Conservation (phyloP, 202 grass and related monocot genomes). For the Panicum hallii region DNA sequence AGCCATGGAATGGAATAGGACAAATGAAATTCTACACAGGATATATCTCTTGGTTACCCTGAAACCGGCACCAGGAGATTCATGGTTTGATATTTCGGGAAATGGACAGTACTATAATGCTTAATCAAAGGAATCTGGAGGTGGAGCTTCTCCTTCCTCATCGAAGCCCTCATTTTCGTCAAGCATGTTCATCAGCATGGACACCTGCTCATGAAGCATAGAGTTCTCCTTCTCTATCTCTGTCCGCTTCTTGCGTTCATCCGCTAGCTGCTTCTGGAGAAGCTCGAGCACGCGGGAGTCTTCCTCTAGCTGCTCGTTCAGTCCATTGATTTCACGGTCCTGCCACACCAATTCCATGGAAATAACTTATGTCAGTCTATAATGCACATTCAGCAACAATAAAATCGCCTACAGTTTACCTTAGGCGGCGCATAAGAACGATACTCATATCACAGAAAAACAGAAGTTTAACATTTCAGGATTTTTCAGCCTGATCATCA, state of each 20-base stretch:
- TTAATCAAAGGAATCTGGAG: constrained; percentile 46
- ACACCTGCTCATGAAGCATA: constrained; percentile 85
- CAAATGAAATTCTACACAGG: constrained; percentile 49
- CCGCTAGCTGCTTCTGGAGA: constrained; percentile 77
- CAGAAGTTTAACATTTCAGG: constrained; percentile 6
- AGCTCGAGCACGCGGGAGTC: constrained; percentile 85
- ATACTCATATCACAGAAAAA: constrained; percentile 8
- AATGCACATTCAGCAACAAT: constrained; percentile 22
- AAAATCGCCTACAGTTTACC: constrained; percentile 22
- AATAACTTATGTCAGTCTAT: constrained; percentile 10
- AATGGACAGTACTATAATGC: neutral
- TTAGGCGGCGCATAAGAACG: neutral
- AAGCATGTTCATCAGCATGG: constrained; percentile 87
- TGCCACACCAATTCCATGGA: constrained; percentile 44
- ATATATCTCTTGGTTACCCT: constrained; percentile 46
- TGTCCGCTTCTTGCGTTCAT: constrained; percentile 77
- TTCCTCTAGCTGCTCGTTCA: constrained; percentile 92
- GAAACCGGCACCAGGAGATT: constrained; percentile 44
- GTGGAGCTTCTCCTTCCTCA: constrained; percentile 61
- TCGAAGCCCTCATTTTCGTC: constrained; percentile 66
- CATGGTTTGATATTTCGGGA: neutral
- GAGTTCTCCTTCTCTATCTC: constrained; percentile 89
- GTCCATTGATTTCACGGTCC: constrained; percentile 91
- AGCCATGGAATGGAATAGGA: constrained; percentile 45
- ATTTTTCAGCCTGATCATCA: constrained; percentile 23